Evolutionary conservation across 768 basidiomycete genomes (phyloP).

Genomic region (Boletus rex-veris): DNA sequence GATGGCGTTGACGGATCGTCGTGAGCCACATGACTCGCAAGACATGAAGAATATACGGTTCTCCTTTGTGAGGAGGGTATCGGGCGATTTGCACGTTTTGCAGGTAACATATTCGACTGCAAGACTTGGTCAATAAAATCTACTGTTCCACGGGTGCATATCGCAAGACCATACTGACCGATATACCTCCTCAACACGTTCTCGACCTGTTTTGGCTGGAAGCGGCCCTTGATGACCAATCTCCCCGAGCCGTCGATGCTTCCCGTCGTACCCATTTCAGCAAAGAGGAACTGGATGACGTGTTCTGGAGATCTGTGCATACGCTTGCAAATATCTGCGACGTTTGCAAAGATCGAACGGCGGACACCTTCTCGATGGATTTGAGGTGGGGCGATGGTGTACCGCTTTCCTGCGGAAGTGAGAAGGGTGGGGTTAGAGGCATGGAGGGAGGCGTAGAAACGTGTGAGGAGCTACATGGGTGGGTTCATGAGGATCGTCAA

Average conservation of each 20-base stretch:
- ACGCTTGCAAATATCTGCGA: conserved; percentile 95
- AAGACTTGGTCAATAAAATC: not conserved
- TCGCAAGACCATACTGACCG: conserved; percentile 48
- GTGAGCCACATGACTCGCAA: conserved; percentile 86
- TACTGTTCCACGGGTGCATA: not conserved
- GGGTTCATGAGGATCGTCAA: not conserved
- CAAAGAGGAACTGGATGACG: conserved; percentile 94
- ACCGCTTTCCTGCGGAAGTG: conserved; percentile 83
- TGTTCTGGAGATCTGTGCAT: conserved; percentile 99
- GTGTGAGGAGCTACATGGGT: conserved; percentile 70
- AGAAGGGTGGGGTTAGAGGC: conserved; percentile 91
- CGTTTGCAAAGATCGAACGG: conserved; percentile 94
- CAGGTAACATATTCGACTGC: conserved; percentile 97
- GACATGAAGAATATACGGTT: conserved; percentile 99
- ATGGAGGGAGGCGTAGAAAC: conserved; percentile 89
- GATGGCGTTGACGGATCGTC: conserved; percentile 92
- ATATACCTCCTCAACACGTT: conserved; percentile 96
- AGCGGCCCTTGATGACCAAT: conserved; percentile 95
- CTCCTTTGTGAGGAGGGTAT: conserved; percentile 94
- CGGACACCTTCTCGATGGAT: conserved; percentile 96
- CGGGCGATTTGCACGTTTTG: conserved; percentile 99
- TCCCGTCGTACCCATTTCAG: conserved; percentile 98
- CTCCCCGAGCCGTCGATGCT: conserved; percentile 90
- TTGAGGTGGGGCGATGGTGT: conserved; percentile 95
- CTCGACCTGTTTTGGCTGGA: conserved; percentile 98